phyloP scores from a whole-genome alignment of 1,139 yeast genomes.

The Diutina ranongensis region DNA sequence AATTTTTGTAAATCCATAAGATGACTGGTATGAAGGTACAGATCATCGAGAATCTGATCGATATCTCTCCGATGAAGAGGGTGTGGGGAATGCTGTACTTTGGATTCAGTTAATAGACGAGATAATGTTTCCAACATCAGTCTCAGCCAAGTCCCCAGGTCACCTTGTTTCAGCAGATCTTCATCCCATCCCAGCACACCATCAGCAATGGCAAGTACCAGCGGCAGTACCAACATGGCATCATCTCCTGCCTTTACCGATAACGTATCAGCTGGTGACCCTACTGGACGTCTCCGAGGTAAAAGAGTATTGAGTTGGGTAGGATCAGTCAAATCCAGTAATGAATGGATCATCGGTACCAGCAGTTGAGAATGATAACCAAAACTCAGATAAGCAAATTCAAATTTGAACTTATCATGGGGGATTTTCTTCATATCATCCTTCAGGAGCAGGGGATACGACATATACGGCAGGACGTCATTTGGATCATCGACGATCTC shows the following conservation, averaged over 20 bases:
- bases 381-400: slow-evolving; percentile 34
- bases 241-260: slow-evolving; percentile 50
- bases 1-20: slow-evolving; percentile 40
- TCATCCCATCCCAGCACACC: slow-evolving; percentile 54
- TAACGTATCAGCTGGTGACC: slow-evolving; percentile 42
- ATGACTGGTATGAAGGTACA: slow-evolving; percentile 39
- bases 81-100: slow-evolving; percentile 32
- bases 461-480: slow-evolving; percentile 2
- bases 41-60: slow-evolving; percentile 37
- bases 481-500: slow-evolving; percentile 4
- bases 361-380: slow-evolving; percentile 35
- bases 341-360: slow-evolving; percentile 34
- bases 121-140: slow-evolving; percentile 43
- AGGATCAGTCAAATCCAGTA: slow-evolving; percentile 42
- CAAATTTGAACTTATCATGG: slow-evolving; percentile 32
- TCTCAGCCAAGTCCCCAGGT: slow-evolving; percentile 46
- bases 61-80: slow-evolving; percentile 32
- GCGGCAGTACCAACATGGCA: slow-evolving; percentile 48
- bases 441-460: background rate
- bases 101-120: slow-evolving; percentile 36
- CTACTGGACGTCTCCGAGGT: slow-evolving; percentile 42
- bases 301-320: slow-evolving; percentile 34
- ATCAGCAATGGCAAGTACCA: slow-evolving; percentile 47
- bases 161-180: slow-evolving; percentile 23
- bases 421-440: slow-evolving; percentile 13